Base-by-base conservation (phyloP, 352 stramenopile genomes). In the Globisporangium okanoganense region DNA sequence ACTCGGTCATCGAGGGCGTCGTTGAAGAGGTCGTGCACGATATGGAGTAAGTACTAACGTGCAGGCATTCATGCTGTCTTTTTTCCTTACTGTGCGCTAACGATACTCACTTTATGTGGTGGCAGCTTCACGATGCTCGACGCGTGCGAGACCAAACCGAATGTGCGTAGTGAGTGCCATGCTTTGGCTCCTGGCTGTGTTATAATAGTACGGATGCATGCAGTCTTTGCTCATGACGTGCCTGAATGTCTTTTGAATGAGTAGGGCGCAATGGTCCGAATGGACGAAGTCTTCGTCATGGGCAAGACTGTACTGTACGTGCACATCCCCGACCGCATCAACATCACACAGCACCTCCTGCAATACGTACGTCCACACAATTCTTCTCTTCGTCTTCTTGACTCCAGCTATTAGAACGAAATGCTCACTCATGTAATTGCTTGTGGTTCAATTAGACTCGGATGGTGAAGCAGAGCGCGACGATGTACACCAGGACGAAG, bases 261-360 rank as follows among this genome's bases (percentile, higher is more conserved):
- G 20, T 55, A 94, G 85, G 87, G 87, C 13, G 64, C 65, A 4
- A 78, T 62, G 10, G 27, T 88, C 31, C 66, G 69, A 60, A 75
- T 95, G 49, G 87, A 95, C 45, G 87, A 95, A 45, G 79, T 95
- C 20, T 95, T 94, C 33, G 83, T 95, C 56, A 95, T 95, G 84
- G 87, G 87, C 53, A 85, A 85, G 43, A 94, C 81, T 13, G 78
- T 95, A 53, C 66, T 95, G 12, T 95, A 86, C 62, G 87, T 95
- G 20, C 84, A 95, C 67, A 94, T 95, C 31, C 87, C 87, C 4
- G 83, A 95, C 66, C 78, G 81, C 14, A 90, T 94, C 72, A 90
- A 92, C 71, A 79, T 94, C 64, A 78, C 78, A 25, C 75, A 83
- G 54, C 82, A 91, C 47, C 78, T 92, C 29, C 76, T 85, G 57